These are phyloP conservation scores for Trichoderma endophyticum DNA, from an alignment of 2,329 filamentous ascomycete genomes.

Conservation along the genomic window DNA sequence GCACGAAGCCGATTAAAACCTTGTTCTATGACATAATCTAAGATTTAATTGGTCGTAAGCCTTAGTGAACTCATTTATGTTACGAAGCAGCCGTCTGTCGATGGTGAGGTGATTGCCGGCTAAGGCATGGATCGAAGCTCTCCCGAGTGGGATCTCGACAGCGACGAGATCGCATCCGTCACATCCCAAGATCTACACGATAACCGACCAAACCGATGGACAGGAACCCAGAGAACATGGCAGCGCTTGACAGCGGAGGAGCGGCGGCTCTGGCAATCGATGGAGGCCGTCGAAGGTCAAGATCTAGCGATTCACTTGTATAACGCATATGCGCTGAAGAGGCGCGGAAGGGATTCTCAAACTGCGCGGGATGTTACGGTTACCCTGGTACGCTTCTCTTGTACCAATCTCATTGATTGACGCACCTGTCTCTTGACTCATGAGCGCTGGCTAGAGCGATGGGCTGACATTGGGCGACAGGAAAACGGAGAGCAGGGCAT, in stretches of 20 bases:
- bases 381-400: constrained; percentile 26
- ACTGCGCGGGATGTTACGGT: constrained; percentile 30
- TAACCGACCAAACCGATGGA: constrained; percentile 68
- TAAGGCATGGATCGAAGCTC: constrained; percentile 15
- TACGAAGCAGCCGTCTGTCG: neutral
- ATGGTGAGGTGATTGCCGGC: neutral
- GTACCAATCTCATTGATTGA: neutral
- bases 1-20: neutral
- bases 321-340: constrained; percentile 69
- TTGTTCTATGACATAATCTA: neutral
- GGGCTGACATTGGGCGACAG: constrained; percentile 21
- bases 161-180: constrained; percentile 45
- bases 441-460: neutral
- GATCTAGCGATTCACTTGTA: constrained; percentile 77
- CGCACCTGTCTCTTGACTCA: neutral
- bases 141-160: constrained; percentile 42
- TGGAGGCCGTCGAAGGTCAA: constrained; percentile 60
- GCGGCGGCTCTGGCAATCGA: constrained; percentile 57
- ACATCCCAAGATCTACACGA: constrained; percentile 46
- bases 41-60: neutral
- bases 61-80: neutral
- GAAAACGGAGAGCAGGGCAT: constrained; percentile 30
- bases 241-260: constrained; percentile 58
- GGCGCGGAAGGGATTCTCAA: constrained; percentile 26
- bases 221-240: constrained; percentile 68